Percentiles rank a stretch among this genome's conserved stretches.
Conservation (phyloP, 768 basidiomycete species). For the Chalciporus sphaerocephalus region DNA sequence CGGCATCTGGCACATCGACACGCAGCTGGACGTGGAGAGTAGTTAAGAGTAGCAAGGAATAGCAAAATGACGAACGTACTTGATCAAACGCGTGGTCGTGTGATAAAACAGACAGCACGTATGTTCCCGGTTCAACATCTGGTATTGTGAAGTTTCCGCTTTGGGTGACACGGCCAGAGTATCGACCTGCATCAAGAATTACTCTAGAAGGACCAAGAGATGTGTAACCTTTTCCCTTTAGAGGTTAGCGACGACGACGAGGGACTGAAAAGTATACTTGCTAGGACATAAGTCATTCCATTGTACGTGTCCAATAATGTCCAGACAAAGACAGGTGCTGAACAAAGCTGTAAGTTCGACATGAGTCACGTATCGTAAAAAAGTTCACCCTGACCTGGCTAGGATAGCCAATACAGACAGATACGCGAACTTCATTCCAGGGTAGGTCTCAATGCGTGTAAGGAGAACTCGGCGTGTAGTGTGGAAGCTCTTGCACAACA, state of each 20-base stretch:
- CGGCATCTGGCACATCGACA: constrained; percentile 53
- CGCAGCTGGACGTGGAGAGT: constrained; percentile 47
- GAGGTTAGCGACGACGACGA: constrained; percentile 9
- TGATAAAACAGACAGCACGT: constrained; percentile 62
- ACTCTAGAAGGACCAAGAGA: constrained; percentile 56
- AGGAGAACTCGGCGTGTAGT: not conserved
- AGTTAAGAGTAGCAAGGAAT: constrained; percentile 3
- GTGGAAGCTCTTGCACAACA: constrained; percentile 16
- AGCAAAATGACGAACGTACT: constrained; percentile 34
- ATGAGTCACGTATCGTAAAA: not conserved
- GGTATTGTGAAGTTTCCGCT: constrained; percentile 66
- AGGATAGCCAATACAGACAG: constrained; percentile 11
- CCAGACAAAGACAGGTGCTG: constrained; percentile 39
- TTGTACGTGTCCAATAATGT: constrained; percentile 57
- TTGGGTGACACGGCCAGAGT: constrained; percentile 48
- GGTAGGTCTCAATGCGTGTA: not conserved
- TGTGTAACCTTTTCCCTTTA: constrained; percentile 27
- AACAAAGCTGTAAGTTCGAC: constrained; percentile 1
- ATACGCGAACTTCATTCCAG: constrained; percentile 17
- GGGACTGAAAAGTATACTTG: constrained; percentile 26
- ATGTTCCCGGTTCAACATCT: constrained; percentile 63
- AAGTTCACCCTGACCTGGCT: constrained; percentile 8
- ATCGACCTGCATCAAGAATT: constrained; percentile 54
- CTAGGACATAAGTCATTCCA: constrained; percentile 73
- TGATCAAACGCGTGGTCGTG: constrained; percentile 71